Percentiles rank a stretch among this genome's conserved stretches.
Evolutionary conservation across 331 rosid species (phyloP).

Genomic region (Acacia pycnantha): DNA sequence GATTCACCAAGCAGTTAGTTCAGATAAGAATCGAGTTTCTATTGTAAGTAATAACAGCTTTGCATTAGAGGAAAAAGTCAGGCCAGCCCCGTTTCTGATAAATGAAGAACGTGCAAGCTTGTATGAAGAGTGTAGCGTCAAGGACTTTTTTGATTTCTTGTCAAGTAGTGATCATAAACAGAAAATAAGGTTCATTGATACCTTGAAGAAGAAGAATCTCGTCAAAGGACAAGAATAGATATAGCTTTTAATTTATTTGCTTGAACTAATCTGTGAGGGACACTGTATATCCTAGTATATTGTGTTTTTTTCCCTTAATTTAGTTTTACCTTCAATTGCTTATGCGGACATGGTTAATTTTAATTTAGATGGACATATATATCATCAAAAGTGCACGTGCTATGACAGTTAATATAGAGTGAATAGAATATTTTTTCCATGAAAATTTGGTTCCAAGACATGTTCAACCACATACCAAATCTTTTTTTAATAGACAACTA

Average conservation of each 20-base stretch:
- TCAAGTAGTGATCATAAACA: background rate
- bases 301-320: background rate
- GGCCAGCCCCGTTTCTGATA: background rate
- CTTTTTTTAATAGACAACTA: too few species aligned
- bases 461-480: too few species aligned
- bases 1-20: background rate
- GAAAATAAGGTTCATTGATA: background rate
- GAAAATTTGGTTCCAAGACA: too few species aligned
- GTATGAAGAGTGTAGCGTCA: background rate
- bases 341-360: too few species aligned
- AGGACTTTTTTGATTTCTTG: background rate
- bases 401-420: too few species aligned
- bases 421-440: too few species aligned
- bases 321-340: background rate
- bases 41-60: background rate
- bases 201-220: background rate
- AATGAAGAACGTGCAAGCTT: background rate
- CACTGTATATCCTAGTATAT: background rate
- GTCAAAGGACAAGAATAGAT: background rate
- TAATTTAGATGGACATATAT: too few species aligned
- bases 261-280: background rate
- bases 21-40: background rate
- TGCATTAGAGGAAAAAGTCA: background rate
- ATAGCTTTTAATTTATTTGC: background rate
- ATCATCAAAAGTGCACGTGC: too few species aligned